Evolutionary conservation across 768 basidiomycete genomes (phyloP).

Genomic region (Amanita exitialis): DNA sequence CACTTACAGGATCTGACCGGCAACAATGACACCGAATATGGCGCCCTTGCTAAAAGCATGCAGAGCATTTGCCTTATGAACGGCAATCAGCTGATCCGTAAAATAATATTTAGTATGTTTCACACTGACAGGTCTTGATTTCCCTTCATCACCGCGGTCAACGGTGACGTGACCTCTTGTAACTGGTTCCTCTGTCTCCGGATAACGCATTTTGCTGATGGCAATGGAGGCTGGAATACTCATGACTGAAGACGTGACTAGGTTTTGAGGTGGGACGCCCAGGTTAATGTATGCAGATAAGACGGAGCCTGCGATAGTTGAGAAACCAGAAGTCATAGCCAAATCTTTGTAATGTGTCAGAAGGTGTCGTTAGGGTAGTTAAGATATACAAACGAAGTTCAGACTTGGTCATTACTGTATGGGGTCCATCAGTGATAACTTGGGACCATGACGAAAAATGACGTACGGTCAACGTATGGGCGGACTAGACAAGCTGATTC

Average conservation of each 20-base stretch:
- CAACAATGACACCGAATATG: conserved; percentile 75
- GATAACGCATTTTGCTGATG: conserved; percentile 80
- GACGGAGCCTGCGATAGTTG: conserved; percentile 88
- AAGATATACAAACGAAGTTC: conserved; percentile 49
- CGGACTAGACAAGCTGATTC: conserved; percentile 81
- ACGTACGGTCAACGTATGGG: conserved; percentile 64
- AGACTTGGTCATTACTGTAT: conserved; percentile 66
- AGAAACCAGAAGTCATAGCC: conserved; percentile 88
- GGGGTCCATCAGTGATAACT: background rate
- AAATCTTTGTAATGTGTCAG: conserved; percentile 31
- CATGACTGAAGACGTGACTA: conserved; percentile 88
- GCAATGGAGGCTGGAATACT: conserved; percentile 91
- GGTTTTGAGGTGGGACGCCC: conserved; percentile 70
- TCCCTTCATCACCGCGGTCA: conserved; percentile 60
- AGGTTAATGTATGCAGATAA: conserved; percentile 73
- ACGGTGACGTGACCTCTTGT: conserved; percentile 75
- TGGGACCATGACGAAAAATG: conserved; percentile 5
- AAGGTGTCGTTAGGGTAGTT: background rate
- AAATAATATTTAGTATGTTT: background rate
- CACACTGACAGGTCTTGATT: conserved; percentile 38
- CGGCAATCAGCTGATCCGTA: conserved; percentile 1
- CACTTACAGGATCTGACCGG: conserved; percentile 75
- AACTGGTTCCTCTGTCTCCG: conserved; percentile 78
- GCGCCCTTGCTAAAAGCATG: conserved; percentile 88
- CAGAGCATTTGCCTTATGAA: conserved; percentile 55